Base-by-base conservation (phyloP, 2,329 filamentous ascomycete species). In the Penicillium digitatum region DNA sequence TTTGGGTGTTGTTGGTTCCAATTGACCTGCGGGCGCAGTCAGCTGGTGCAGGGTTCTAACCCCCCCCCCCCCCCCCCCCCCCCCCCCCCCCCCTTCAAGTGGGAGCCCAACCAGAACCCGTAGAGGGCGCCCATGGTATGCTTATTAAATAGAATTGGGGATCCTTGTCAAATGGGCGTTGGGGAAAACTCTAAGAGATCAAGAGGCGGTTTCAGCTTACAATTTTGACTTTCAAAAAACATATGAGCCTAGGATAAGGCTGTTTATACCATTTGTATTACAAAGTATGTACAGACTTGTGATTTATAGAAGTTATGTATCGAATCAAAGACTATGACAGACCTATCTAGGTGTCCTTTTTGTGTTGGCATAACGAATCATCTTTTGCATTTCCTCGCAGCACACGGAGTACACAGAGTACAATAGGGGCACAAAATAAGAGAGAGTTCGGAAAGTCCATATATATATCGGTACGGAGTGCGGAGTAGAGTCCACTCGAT, bases 11-110 rank as follows among this genome's bases (percentile, higher is more conserved):
- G 37, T 31, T 34, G 34, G 34, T 42, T 22, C 14, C 22, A 32
- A 34, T 24, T 32, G 48, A 34, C 5, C 32, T 32, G 20, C 18
- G 16, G 24, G 18, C 26, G 35, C 39, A 39, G 52, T 54, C 47
- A 54, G 52, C 40, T 51, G 18, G n/a, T 32, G 46, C 39, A 54
- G 27, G 38, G n/a, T 32, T 54, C 31, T 26, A 18, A 16, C 14
- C 2, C n/a, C 10, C 20, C 31, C 14, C 26, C 20, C 31, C 14
- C 26, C 20, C 31, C 14, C 26, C n/a, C n/a, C 14, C 2, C n/a
- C 10, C 14, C 2, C n/a, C 10, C 14, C 2, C n/a, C 10, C 20
- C 31, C 14, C 26, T 22, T 24, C 18, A 48, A 40, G 37, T 32
- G 24, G 20, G 18, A 27, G 27, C 7, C 39, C 22, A 27, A 39